A percentile compares a stretch with the other conserved stretches of the same genome.
Evolutionary conservation across 148 eudicot species (phyloP).

Genomic region (Chenopodium suecicum): DNA sequence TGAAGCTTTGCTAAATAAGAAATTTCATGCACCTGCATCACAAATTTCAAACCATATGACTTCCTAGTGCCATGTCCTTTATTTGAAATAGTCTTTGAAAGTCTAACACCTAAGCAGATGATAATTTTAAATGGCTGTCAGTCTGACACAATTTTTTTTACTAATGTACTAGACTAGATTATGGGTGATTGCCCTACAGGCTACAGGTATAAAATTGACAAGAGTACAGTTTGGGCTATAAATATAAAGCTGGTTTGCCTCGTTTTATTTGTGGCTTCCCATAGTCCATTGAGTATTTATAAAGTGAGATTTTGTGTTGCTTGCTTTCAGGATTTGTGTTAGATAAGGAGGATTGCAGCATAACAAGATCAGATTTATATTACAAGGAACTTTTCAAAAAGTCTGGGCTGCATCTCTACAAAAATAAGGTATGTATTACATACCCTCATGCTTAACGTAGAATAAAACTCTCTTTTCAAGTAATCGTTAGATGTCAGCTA

Average conservation of each 20-base stretch:
- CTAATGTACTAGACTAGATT: neutral
- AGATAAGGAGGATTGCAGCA: constrained; percentile 85
- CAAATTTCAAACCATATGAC: no score
- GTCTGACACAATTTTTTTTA: neutral
- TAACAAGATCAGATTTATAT: constrained; percentile 86
- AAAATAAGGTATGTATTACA: constrained; percentile 52
- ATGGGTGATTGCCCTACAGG: neutral
- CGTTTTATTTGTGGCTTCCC: neutral
- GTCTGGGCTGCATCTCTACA: constrained; percentile 79
- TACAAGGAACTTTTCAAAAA: constrained; percentile 74
- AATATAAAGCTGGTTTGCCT: neutral
- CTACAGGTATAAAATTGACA: neutral
- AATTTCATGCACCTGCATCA: neutral
- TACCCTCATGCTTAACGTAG: neutral
- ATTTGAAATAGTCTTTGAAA: neutral
- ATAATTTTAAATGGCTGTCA: no score
- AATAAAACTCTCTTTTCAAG: neutral
- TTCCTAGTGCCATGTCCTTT: no score
- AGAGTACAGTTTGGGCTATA: neutral
- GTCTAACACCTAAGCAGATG: neutral
- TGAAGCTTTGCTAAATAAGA: neutral
- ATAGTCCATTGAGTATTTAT: neutral
- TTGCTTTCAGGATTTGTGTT: constrained; percentile 68
- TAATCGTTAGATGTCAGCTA: no score
- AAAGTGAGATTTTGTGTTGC: neutral